Conservation (phyloP, 176 grass and related monocot species). For the Eleusine indica region DNA sequence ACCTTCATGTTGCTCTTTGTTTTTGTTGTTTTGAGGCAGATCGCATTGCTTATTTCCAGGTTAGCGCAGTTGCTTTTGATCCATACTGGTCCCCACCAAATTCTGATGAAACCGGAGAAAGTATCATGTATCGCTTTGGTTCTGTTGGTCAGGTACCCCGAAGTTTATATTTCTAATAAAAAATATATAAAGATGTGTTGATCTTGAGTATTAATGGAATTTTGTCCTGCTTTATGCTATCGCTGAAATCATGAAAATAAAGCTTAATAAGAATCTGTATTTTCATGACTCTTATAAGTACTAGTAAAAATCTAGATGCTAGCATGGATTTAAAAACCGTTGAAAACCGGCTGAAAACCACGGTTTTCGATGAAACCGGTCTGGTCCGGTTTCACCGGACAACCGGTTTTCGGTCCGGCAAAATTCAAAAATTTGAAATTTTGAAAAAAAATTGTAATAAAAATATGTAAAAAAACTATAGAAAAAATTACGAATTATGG, state of each 20-base stretch:
- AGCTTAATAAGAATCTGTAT: background rate
- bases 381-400: too few species aligned
- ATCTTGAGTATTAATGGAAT: background rate
- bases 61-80: constrained; percentile 95
- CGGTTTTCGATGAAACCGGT: too few species aligned
- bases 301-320: background rate
- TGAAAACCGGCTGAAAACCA: too few species aligned
- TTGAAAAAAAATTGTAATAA: too few species aligned
- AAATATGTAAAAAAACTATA: too few species aligned
- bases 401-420: too few species aligned
- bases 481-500: too few species aligned
- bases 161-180: constrained; percentile 2
- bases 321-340: background rate
- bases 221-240: constrained; percentile 4
- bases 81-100: constrained; percentile 85
- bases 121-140: constrained; percentile 89
- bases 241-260: constrained; percentile 28
- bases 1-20: constrained; percentile 14
- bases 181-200: background rate
- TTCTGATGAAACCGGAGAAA: constrained; percentile 74
- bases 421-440: too few species aligned
- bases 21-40: constrained; percentile 24
- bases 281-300: constrained; percentile 13
- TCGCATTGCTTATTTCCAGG: constrained; percentile 56
- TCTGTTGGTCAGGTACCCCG: constrained; percentile 86